These are phyloP conservation scores for Euphorbia lathyris DNA, from an alignment of 345 rosid species.

Conservation along the genomic window DNA sequence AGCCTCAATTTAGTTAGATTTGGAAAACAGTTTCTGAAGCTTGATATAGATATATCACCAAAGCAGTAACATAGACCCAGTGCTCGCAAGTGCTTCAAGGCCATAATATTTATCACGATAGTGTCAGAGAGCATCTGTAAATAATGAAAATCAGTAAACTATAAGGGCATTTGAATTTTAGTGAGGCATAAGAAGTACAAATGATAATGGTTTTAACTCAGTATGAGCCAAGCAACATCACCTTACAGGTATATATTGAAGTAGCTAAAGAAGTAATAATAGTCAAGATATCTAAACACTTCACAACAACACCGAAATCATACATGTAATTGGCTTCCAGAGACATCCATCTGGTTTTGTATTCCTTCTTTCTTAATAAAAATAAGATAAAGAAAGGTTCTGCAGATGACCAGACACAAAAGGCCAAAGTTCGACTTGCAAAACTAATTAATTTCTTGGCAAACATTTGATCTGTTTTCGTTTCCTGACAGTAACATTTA, in stretches of 20 bases:
- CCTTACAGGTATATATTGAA: no score
- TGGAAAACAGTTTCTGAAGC: slow-evolving; percentile 45
- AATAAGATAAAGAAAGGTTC: neutral
- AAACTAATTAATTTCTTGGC: slow-evolving; percentile 1
- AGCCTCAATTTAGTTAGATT: slow-evolving; percentile 57
- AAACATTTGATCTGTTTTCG: neutral
- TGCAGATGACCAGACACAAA: neutral
- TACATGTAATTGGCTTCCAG: neutral
- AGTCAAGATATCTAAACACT: neutral
- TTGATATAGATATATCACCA: slow-evolving; percentile 64
- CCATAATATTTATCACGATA: slow-evolving; percentile 36
- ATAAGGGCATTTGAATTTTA: neutral
- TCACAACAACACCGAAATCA: neutral
- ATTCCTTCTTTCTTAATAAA: neutral
- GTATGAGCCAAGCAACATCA: no score
- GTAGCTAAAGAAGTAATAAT: neutral
- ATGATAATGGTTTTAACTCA: no score
- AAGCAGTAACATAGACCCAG: slow-evolving; percentile 66
- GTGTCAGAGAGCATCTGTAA: slow-evolving; percentile 62
- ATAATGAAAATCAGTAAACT: slow-evolving; percentile 3
- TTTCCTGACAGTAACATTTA: neutral
- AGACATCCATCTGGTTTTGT: neutral
- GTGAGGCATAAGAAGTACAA: neutral
- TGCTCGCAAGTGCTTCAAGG: slow-evolving; percentile 41
- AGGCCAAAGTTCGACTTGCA: neutral